A percentile compares a stretch with the other conserved stretches of the same genome.
Evolutionary conservation across 2,329 filamentous ascomycete genomes (phyloP).

Genomic region (Claviceps digitariae): DNA sequence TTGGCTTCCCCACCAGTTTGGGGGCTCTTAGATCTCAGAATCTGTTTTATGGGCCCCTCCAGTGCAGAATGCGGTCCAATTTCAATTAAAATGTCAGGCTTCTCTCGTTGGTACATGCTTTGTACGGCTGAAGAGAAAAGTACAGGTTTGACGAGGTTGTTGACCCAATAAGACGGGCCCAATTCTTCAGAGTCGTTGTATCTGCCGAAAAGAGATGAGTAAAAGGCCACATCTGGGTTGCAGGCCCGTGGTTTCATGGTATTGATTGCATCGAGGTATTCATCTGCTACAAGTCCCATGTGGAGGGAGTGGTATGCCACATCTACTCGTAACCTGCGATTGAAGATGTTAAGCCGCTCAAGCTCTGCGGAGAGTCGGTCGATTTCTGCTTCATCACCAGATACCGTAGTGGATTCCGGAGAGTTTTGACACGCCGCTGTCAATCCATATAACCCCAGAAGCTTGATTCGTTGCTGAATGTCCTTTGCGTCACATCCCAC

Average conservation of each 20-base stretch:
- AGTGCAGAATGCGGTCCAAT: slow-evolving; percentile 36
- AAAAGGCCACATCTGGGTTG: slow-evolving; percentile 24
- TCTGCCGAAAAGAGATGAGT: slow-evolving; percentile 31
- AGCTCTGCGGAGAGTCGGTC: slow-evolving; percentile 24
- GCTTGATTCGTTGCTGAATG: slow-evolving; percentile 24
- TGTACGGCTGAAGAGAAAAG: slow-evolving; percentile 24
- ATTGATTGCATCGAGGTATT: slow-evolving; percentile 27
- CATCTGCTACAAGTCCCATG: slow-evolving; percentile 36
- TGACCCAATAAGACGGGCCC: slow-evolving; percentile 31
- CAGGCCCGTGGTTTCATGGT: slow-evolving; percentile 6
- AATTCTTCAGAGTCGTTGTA: slow-evolving; percentile 21
- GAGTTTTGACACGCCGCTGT: slow-evolving; percentile 35
- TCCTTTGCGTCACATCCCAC: slow-evolving; percentile 33
- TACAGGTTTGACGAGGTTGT: slow-evolving; percentile 28
- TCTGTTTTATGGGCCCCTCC: slow-evolving; percentile 36
- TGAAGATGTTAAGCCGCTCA: slow-evolving; percentile 30
- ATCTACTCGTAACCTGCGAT: slow-evolving; percentile 33
- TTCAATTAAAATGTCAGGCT: slow-evolving; percentile 23
- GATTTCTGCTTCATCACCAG: slow-evolving; percentile 32
- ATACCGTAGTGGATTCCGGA: slow-evolving; percentile 35
- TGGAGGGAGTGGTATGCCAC: slow-evolving; percentile 42
- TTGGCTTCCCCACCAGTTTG: slow-evolving; percentile 25
- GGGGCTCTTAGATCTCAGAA: slow-evolving; percentile 29
- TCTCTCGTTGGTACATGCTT: slow-evolving; percentile 17
- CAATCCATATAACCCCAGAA: slow-evolving; percentile 11